These are phyloP conservation scores for Phialocephala sp. DNA, from an alignment of 2,329 filamentous ascomycete genomes.

Conservation along the genomic window DNA sequence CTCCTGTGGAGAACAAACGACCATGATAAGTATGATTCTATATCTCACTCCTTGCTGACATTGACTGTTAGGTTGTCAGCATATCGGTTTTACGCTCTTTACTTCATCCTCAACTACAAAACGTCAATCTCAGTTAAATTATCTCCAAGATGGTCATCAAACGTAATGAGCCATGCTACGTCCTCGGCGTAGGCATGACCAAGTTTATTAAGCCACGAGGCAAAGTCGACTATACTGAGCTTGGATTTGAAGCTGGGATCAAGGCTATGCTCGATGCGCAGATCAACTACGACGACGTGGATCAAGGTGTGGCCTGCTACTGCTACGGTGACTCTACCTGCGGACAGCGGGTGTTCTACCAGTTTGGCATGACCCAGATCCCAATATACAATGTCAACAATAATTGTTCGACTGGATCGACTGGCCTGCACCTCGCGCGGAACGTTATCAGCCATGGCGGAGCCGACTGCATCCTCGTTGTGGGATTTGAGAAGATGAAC, in stretches of 20 bases:
- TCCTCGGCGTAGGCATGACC: slow-evolving; percentile 97
- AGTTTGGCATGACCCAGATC: slow-evolving; percentile 96
- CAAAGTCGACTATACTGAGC: slow-evolving; percentile 92
- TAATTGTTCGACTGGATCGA: slow-evolving; percentile 96
- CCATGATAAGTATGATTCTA: neutral
- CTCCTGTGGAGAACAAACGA: neutral
- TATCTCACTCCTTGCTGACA: neutral
- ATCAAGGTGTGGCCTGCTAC: slow-evolving; percentile 95
- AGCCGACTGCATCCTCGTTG: slow-evolving; percentile 86
- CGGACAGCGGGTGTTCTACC: slow-evolving; percentile 96
- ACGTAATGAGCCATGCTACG: slow-evolving; percentile 60
- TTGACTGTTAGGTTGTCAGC: neutral
- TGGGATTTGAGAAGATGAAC: slow-evolving; percentile 99
- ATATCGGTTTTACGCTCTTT: neutral
- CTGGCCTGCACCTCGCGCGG: slow-evolving; percentile 83
- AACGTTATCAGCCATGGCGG: slow-evolving; percentile 80
- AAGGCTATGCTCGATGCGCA: slow-evolving; percentile 67
- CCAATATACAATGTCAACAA: slow-evolving; percentile 99
- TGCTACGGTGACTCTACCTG: slow-evolving; percentile 96
- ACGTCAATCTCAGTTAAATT: neutral
- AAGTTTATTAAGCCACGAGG: slow-evolving; percentile 98
- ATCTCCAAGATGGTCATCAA: slow-evolving; percentile 29
- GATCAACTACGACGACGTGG: slow-evolving; percentile 95
- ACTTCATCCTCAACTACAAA: neutral
- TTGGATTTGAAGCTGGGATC: slow-evolving; percentile 85